Evolutionary conservation across 2,329 filamentous ascomycete species (phyloP), one percentile per base, ranked within the genome.

Genomic region (Conoideocrella luteorostrata): DNA sequence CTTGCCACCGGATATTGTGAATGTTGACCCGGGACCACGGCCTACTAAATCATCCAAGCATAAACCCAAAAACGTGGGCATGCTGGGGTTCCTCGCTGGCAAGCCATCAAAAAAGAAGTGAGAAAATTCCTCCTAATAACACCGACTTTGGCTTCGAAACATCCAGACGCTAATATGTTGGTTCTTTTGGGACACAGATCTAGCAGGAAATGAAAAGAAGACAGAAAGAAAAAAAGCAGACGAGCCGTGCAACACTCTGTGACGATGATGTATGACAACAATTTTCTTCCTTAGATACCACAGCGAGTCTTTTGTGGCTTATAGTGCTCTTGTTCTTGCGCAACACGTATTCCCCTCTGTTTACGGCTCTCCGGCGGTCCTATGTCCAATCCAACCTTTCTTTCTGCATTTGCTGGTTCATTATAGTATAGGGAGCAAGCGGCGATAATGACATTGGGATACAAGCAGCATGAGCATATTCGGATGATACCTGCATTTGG

Each of bases 61-160:
- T 32, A 48, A 44, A 34, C 43, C 49, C 38, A 56, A 43, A n/a
- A 43, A 43, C 9, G 38, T 26, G 32, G 21, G 38, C n/a, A 46
- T 56, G 46, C 43, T 53, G 4, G 40, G 32, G 7, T 56, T 54
- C 41, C 44, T 56, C 3, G 46, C 49, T 12, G 53, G 51, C 28
- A 50, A 47, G 20, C 50, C 48, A 15, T 15, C 40, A 13, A 56
- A 54, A 41, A 56, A 54, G 45, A 54, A 52, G 52, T 55, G 43
- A 52, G 52, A 22, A 13, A 11, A n/a, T 26, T 11, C 22, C 15
- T 36, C 22, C 21, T 10, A 13, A 33, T n/a, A 4, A 43, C 18
- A 36, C 13, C 12, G 17, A 30, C 37, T 3, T n/a, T 28, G 37
- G 29, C n/a, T 34, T 34, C n/a, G 20, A 32, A n/a, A 13, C n/a